Evolutionary conservation across 202 grass and related monocot species (phyloP), one percentile per base, ranked within the genome.

Genomic region (Cymbopogon flexuosus): DNA sequence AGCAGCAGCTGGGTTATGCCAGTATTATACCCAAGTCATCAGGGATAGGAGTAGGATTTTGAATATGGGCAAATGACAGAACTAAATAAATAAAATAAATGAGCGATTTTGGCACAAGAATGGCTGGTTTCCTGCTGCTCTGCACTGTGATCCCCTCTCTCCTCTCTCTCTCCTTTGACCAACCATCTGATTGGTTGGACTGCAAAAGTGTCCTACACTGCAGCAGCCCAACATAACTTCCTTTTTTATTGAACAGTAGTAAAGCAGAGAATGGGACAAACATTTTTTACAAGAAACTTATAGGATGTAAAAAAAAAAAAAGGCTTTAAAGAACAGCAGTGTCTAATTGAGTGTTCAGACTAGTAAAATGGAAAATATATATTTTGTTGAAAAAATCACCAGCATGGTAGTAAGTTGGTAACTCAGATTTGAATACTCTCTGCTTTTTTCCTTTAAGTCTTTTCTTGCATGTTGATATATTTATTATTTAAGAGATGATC

Each of bases 181-280:
- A 84, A 58, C 52, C 34, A 76, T n/a, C 64, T 75, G 81, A 84
- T 88, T 76, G 76, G 86, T 84, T 88, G 86, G 86, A 88, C 81
- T 88, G 76, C 70, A 57, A 75, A 83, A 80, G 70, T 84, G 81
- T 63, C 27, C 42, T 54, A 1, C 18, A 30, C 42, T 54, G 9
- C 18, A 80, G 34, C 23, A 80, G 34, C 23, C 66, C 64, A 54
- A 39, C 31, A 41, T 40, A 40, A 27, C 62, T 34, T 43, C 16
- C 10, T 19, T 45, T 67, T 66, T 64, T 74, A 34, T 83, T 58
- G 27, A 68, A 46, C 72, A 58, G 22, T 34, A 27, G 27, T 1
- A 60, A 35, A 67, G 75, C 4, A 57, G 51, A 8, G 23, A 68
- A 67, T 1, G 40, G 22, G 81, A 60, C 63, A 62, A 81, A 47